Conservation (phyloP, 805 yeast species). For the Lipomyces oligophaga region DNA sequence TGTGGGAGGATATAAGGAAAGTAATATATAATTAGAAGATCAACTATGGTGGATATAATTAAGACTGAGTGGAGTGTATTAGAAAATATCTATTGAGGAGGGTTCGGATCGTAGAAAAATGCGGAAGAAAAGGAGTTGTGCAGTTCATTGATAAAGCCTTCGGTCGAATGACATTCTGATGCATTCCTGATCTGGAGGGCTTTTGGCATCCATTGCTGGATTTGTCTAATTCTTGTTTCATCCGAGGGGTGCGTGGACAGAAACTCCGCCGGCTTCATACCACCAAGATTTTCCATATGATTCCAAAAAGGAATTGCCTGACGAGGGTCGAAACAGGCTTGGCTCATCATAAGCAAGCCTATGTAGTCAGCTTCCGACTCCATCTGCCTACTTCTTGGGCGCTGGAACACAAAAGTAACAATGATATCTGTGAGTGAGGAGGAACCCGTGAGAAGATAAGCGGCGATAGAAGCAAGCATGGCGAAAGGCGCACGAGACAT, state of each 20-base stretch:
- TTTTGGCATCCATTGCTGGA: conserved; percentile 51
- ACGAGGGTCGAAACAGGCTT: conserved; percentile 78
- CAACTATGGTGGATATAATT: too few relatives aligned
- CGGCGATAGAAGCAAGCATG: conserved; percentile 48
- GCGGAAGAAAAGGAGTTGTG: not conserved
- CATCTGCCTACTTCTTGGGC: conserved; percentile 90
- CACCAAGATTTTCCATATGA: conserved; percentile 58
- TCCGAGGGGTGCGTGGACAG: conserved; percentile 89
- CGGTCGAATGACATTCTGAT: conserved; percentile 3
- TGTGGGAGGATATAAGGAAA: not conserved
- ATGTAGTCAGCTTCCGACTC: conserved; percentile 95
- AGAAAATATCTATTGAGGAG: too few relatives aligned
- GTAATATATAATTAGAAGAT: too few relatives aligned
- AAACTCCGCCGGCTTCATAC: conserved; percentile 50
- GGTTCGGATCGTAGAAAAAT: too few relatives aligned
- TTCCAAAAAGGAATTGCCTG: conserved; percentile 78
- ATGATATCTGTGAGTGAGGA: conserved; percentile 45
- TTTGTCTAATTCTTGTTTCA: conserved; percentile 62
- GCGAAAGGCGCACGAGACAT: conserved; percentile 73
- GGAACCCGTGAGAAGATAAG: conserved; percentile 63
- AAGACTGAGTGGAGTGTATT: too few relatives aligned
- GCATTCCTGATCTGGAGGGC: conserved; percentile 10
- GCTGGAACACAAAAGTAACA: conserved; percentile 48
- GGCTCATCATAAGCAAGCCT: conserved; percentile 86
- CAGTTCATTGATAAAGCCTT: conserved; percentile 5